These are phyloP conservation scores for Cystobasidium slooffiae DNA, from an alignment of 1,284 basidiomycete species.

Conservation along the genomic window DNA sequence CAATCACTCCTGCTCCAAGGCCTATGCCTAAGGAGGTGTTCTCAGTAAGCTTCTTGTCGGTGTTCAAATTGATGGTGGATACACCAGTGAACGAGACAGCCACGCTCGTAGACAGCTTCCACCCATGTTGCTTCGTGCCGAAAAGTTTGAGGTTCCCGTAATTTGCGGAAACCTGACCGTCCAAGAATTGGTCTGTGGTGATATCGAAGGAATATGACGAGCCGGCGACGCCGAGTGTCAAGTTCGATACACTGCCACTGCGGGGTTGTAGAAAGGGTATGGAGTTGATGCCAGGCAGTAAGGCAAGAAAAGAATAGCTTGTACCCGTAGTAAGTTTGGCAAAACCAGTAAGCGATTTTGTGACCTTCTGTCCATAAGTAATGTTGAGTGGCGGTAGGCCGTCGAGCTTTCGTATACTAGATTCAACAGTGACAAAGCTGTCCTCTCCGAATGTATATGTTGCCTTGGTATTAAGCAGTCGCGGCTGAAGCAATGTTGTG, in stretches of 20 bases:
- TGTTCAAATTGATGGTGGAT: slow-evolving; percentile 53
- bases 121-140: slow-evolving; percentile 30
- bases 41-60: slow-evolving; percentile 57
- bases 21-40: slow-evolving; percentile 55
- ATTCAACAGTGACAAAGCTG: slow-evolving; percentile 58
- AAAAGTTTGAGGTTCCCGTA: slow-evolving; percentile 30
- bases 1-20: slow-evolving; percentile 54
- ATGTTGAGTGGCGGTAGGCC: slow-evolving; percentile 59
- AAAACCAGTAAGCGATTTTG: slow-evolving; percentile 57
- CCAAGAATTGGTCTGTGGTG: slow-evolving; percentile 31
- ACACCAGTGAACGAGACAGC: slow-evolving; percentile 54
- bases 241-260: slow-evolving; percentile 19
- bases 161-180: slow-evolving; percentile 16
- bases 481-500: slow-evolving; percentile 59
- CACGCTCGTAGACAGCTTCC: slow-evolving; percentile 17
- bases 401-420: slow-evolving; percentile 50
- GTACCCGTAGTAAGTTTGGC: slow-evolving; percentile 52
- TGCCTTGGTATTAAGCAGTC: slow-evolving; percentile 58
- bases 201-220: slow-evolving; percentile 22
- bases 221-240: slow-evolving; percentile 37
- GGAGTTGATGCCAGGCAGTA: background rate
- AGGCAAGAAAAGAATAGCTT: slow-evolving; percentile 33
- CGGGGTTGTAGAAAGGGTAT: slow-evolving; percentile 28
- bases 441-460: slow-evolving; percentile 60
- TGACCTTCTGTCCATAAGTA: slow-evolving; percentile 59